Evolutionary conservation across 371 early-diverging fungal genomes (phyloP).

Genomic region (Syncephalastrum racemosum): DNA sequence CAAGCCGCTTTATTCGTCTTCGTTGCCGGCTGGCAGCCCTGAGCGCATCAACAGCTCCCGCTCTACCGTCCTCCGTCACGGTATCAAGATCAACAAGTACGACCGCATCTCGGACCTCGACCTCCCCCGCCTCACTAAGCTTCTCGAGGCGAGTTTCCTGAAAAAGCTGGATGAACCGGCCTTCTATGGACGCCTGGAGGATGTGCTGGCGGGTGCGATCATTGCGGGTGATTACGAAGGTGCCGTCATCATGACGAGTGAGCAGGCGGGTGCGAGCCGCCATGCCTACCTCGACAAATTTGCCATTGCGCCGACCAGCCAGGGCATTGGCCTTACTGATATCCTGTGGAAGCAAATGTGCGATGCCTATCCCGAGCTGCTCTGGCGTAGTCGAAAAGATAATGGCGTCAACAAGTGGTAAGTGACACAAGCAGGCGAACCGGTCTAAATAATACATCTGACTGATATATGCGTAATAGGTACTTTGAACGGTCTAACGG

Average conservation of each 20-base stretch:
- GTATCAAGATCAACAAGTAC: constrained; percentile 65
- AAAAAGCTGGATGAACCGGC: constrained; percentile 55
- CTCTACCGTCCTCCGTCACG: constrained; percentile 78
- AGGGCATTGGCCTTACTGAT: constrained; percentile 93
- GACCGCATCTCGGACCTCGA: constrained; percentile 53
- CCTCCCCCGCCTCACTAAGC: constrained; percentile 43
- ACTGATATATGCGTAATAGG: constrained; percentile 29
- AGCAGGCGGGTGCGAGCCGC: constrained; percentile 9
- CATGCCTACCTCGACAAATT: constrained; percentile 88
- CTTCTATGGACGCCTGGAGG: constrained; percentile 67
- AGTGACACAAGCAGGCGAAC: not conserved
- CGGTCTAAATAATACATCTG: not conserved
- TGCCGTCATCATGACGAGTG: constrained; percentile 44
- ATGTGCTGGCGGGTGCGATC: constrained; percentile 61
- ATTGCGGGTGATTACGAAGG: constrained; percentile 87
- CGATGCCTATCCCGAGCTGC: constrained; percentile 67
- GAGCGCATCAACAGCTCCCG: constrained; percentile 36
- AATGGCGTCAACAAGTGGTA: constrained; percentile 94
- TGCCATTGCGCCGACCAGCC: constrained; percentile 82
- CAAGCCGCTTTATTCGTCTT: constrained; percentile 53
- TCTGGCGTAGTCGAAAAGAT: constrained; percentile 86
- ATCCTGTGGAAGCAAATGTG: constrained; percentile 85
- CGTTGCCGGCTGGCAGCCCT: constrained; percentile 29
- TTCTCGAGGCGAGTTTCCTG: constrained; percentile 82
- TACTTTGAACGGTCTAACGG: constrained; percentile 90